Evolutionary conservation across 257 asterid genomes (phyloP), one percentile per base, ranked within the genome.

Genomic region (Scutellaria galericulata): DNA sequence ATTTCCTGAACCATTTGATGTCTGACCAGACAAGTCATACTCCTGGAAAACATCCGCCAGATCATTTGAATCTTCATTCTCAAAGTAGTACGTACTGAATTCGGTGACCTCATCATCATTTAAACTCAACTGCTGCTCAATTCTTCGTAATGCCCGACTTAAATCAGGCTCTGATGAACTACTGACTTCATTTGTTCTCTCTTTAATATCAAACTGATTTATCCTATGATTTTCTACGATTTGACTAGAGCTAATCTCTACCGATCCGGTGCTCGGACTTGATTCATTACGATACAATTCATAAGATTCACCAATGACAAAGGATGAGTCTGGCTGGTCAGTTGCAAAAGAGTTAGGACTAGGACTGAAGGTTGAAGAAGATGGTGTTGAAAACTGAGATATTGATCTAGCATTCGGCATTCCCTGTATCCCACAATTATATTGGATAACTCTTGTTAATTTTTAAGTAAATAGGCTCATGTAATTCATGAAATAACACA

Each of bases 61-160:
- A 79, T 76, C 85, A 75, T 77, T 77, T 40, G 87, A 67, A 71
- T 79, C 84, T 79, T 76, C 83, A 77, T 82, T 72, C 78, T 78
- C 86, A 65, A 72, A 66, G 84, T 74, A 69, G 78, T 75, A 64
- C 9, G 68, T 64, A 71, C 64, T 72, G 51, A 68, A 66, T 18
- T 80, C 85, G 69, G 75, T 68, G 63, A 81, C 75, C 81, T 82
- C 81, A 46, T 85, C 93, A 66, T 90, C 93, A 65, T 95, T 85
- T 75, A 92, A 79, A 86, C 97, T 89, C 77, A 95, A 74, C 51
- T 90, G 93, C 68, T 89, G 90, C 86, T 91, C 83, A 60, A 89
- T 76, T 78, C 77, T 83, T 82, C 78, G 85, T 78, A 94, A 67
- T 22, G 96, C 96, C 77, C 70, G 80, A 83, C 80, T 80, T 22